phyloP scores from a whole-genome alignment of 306 rosid species.

The Acmispon strigosus region DNA sequence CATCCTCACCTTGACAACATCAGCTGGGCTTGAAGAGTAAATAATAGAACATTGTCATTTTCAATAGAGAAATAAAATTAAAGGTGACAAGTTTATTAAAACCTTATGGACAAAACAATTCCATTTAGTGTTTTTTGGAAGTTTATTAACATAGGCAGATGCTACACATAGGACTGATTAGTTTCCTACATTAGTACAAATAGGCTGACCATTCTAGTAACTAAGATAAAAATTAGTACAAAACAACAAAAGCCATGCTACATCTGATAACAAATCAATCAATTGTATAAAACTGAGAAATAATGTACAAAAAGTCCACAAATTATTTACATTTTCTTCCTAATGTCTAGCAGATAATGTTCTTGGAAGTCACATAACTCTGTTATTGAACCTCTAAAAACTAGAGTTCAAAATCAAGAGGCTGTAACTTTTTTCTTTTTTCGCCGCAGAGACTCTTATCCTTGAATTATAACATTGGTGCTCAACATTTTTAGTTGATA shows the following conservation, averaged over 20 bases:
- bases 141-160: background rate
- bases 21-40: conserved; percentile 73
- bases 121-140: background rate
- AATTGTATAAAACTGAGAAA: background rate
- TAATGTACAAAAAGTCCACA: background rate
- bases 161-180: background rate
- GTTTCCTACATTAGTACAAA: background rate
- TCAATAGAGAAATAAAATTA: background rate
- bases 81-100: background rate
- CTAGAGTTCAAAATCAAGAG: too few relatives aligned
- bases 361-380: background rate
- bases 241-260: background rate
- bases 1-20: conserved; percentile 95
- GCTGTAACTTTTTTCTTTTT: too few relatives aligned
- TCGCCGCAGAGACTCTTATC: background rate
- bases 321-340: background rate
- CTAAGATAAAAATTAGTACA: background rate
- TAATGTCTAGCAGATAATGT: background rate
- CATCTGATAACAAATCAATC: background rate
- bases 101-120: background rate
- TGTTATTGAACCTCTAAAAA: too few relatives aligned
- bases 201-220: background rate
- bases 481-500: background rate
- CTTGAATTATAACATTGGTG: background rate
- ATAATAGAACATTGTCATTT: conserved; percentile 17